Evolutionary conservation across 192 early-diverging fungal species (phyloP).

Genomic region (Coemansia sp.): DNA sequence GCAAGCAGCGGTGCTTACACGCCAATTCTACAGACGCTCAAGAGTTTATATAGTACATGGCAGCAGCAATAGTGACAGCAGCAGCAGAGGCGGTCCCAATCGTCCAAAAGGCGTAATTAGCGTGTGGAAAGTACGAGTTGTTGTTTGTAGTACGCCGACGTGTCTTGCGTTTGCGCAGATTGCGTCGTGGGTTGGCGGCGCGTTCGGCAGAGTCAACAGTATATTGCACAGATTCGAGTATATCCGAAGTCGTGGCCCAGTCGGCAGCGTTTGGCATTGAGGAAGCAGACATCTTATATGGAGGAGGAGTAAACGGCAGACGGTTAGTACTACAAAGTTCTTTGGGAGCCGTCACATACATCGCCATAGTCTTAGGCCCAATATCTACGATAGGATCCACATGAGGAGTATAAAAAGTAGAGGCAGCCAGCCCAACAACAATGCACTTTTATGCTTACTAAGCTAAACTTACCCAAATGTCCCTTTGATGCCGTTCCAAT

Average conservation of each 20-base stretch:
- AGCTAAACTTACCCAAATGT: constrained; percentile 79
- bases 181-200: neutral
- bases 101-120: neutral
- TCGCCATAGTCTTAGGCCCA: neutral
- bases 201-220: constrained; percentile 4
- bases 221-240: constrained; percentile 13
- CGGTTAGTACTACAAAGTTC: constrained; percentile 47
- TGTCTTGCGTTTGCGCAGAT: constrained; percentile 28
- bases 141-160: constrained; percentile 5
- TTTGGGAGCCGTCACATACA: neutral
- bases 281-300: constrained; percentile 12
- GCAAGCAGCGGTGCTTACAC: constrained; percentile 11
- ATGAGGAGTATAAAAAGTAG: neutral
- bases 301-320: constrained; percentile 41
- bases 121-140: neutral
- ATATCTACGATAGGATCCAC: neutral
- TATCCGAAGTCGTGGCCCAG: neutral
- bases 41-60: constrained; percentile 23
- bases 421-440: neutral
- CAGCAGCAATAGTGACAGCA: constrained; percentile 19
- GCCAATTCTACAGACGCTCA: constrained; percentile 15
- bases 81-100: constrained; percentile 1
- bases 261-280: neutral
- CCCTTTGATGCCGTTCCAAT: constrained; percentile 90
- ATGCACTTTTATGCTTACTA: neutral